A percentile compares a stretch with the other conserved stretches of the same genome.
These are phyloP conservation scores for Colletotrichum kahawae DNA, from an alignment of 2,329 filamentous ascomycete species.

Conservation along the genomic window DNA sequence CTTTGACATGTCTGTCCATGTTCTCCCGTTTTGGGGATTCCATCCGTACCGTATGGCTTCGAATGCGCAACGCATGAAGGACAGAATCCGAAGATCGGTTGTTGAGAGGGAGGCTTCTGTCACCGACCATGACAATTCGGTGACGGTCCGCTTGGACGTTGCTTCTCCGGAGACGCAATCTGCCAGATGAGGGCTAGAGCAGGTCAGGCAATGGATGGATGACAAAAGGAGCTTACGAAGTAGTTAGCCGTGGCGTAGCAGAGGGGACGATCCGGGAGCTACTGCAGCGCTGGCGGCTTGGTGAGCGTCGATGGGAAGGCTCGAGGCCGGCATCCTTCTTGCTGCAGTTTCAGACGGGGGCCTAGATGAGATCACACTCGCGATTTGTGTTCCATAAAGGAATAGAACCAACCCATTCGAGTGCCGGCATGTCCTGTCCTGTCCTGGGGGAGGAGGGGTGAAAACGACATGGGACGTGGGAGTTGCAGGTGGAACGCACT, in stretches of 20 bases:
- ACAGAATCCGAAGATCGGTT: not conserved
- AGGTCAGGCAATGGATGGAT: not conserved
- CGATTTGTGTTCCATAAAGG: not conserved
- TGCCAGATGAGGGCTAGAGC: not conserved
- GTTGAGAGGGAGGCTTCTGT: not conserved
- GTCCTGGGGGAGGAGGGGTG: not conserved
- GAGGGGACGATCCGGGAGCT: conserved; percentile 11
- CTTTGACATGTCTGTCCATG: not conserved
- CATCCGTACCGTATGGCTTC: not conserved
- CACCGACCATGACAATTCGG: not conserved
- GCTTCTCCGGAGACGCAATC: not conserved
- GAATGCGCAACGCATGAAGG: not conserved
- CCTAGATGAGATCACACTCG: not conserved
- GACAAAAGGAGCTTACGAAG: not conserved
- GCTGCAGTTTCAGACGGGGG: conserved; percentile 6
- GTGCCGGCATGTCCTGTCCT: conserved; percentile 9
- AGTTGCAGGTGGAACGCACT: not conserved
- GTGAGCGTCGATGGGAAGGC: not conserved
- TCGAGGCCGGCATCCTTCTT: not conserved
- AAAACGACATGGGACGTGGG: not conserved
- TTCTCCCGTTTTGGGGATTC: not conserved
- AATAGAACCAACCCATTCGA: not conserved
- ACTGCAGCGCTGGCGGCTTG: not conserved
- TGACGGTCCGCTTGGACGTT: not conserved
- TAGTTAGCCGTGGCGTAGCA: not conserved